phyloP scores from a whole-genome alignment of 2,329 filamentous ascomycete species.

The Aspergillus calidoustus region DNA sequence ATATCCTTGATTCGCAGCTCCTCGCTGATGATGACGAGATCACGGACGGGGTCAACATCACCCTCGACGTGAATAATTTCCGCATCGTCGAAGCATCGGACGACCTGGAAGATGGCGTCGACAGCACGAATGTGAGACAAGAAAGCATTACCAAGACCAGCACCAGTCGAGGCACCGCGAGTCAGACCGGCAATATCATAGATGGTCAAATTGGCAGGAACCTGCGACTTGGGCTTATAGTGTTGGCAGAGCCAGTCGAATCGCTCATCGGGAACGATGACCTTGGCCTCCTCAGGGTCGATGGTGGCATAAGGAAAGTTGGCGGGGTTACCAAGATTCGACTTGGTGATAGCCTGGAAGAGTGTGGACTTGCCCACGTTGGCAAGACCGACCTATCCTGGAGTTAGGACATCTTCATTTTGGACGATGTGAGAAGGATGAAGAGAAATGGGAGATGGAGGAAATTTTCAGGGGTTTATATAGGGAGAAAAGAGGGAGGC shows the following conservation, averaged over 20 bases:
- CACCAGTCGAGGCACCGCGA: constrained; percentile 92
- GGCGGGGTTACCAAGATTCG: constrained; percentile 93
- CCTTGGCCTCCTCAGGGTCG: constrained; percentile 95
- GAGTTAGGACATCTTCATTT: constrained; percentile 20
- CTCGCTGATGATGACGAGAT: constrained; percentile 95
- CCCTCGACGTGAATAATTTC: constrained; percentile 99
- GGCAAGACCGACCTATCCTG: constrained; percentile 83
- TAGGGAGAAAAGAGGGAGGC: constrained; percentile 17
- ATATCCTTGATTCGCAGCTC: constrained; percentile 98
- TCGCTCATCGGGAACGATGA: constrained; percentile 93
- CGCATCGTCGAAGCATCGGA: constrained; percentile 96
- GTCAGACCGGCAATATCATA: constrained; percentile 99
- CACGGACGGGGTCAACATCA: constrained; percentile 92
- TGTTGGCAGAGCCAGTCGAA: constrained; percentile 96
- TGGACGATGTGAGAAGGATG: constrained; percentile 21
- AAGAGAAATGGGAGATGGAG: constrained; percentile 7
- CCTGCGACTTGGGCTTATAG: constrained; percentile 95
- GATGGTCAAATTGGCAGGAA: constrained; percentile 97
- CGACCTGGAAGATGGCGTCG: constrained; percentile 97
- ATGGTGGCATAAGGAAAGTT: constrained; percentile 99
- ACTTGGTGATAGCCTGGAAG: constrained; percentile 99
- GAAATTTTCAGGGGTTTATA: constrained; percentile 16
- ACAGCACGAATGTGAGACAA: constrained; percentile 98
- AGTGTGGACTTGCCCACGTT: constrained; percentile 99
- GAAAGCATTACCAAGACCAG: constrained; percentile 96